These are phyloP conservation scores for Apiotrichum siamense DNA, from an alignment of 1,284 basidiomycete genomes.

Conservation along the genomic window DNA sequence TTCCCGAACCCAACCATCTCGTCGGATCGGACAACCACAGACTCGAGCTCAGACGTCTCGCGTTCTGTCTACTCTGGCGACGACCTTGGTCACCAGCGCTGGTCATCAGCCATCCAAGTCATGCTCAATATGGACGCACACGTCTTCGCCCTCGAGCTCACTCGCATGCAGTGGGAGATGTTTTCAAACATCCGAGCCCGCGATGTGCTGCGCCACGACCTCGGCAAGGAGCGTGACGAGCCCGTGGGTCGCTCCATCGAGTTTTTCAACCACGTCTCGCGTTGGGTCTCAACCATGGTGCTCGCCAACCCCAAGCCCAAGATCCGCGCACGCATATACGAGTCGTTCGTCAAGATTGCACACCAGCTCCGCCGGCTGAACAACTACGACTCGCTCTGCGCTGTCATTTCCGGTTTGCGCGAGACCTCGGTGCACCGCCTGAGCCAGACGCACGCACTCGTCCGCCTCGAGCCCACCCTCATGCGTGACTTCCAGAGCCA, in stretches of 20 bases:
- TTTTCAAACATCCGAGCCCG: constrained; percentile 41
- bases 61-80: constrained; percentile 8
- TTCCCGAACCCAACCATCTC: background rate
- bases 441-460: constrained; percentile 30
- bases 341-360: constrained; percentile 40
- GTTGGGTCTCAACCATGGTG: constrained; percentile 45
- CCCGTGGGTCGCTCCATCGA: constrained; percentile 37
- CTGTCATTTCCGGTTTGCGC: constrained; percentile 41
- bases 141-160: constrained; percentile 43
- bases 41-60: constrained; percentile 12
- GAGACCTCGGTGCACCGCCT: constrained; percentile 45
- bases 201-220: constrained; percentile 43
- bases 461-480: constrained; percentile 21
- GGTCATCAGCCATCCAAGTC: constrained; percentile 11
- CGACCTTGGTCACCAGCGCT: constrained; percentile 9
- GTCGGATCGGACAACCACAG: constrained; percentile 1
- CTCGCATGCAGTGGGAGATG: constrained; percentile 43
- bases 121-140: constrained; percentile 26
- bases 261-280: constrained; percentile 47
- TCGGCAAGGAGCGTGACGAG: constrained; percentile 42
- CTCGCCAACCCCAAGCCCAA: constrained; percentile 43
- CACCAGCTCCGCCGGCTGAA: constrained; percentile 44
- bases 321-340: constrained; percentile 42
- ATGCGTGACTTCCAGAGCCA: constrained; percentile 37
- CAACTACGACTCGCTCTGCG: constrained; percentile 46